Base-by-base conservation (phyloP, 495 filamentous ascomycete genomes). In the Tuber brumale region DNA sequence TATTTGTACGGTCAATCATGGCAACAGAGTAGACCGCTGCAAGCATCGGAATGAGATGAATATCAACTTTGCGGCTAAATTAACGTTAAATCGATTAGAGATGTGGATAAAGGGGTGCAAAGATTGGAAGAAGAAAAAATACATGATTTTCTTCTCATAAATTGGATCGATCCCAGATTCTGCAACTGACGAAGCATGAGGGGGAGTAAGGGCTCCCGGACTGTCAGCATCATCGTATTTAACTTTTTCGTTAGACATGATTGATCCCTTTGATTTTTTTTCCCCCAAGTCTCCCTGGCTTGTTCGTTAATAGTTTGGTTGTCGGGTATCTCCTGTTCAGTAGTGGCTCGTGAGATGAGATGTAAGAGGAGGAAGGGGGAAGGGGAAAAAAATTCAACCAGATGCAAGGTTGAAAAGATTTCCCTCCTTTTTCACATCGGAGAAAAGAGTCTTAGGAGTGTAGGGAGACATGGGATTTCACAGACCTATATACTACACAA, bases 1-100 rank as follows among this genome's bases (percentile, higher is more conserved):
- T 88, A 78, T 83, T 83, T 23, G 79, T 73, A 35, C 81, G 81
- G 57, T 83, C 81, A 16, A 83, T 77, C 43, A 83, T 72, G 45
- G 81, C 70, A 21, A 77, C 73, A 2, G 81, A 79, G 37, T 83
- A 83, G 23, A 83, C 37, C 10, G 73, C 73, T 27, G 76, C 78
- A 9, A 83, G 75, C 12, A 83, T 83, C 27, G 81, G 81, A 12
- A 83, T 76, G 37, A 83, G 74, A 16, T 73, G 76, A 75, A 73
- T 75, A 74, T 83, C 81, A 37, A 83, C 76, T 21, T 76, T 81
- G 19, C 72, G 81, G 35, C 81, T 83, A 39, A 41, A 70, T 44
- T 9, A 12, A 0, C 44, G 14, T 73, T 14, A 2, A 14, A 41
- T 37, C 61, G 31, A 46, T 77, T 76, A 73, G 75, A 76, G 44